Percentiles rank a stretch among this genome's conserved stretches.
Conservation (phyloP, 192 early-diverging fungal genomes). For the Diversispora epigaea region DNA sequence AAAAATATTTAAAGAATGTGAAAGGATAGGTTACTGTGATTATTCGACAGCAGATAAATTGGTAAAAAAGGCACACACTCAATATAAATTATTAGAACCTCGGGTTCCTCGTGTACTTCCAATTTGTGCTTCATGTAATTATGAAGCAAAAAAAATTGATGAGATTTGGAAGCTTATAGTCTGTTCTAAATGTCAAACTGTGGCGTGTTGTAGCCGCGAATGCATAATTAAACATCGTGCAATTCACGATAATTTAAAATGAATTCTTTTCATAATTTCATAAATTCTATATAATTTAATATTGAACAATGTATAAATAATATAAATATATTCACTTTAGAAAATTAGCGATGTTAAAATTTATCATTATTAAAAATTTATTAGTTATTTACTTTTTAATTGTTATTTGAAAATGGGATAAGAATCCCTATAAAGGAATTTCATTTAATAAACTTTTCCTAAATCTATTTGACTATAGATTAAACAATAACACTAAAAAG, state of each 20-base stretch:
- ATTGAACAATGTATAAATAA: no score
- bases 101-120: not conserved
- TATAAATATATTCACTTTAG: no score
- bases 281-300: no score
- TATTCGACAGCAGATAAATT: not conserved
- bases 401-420: no score
- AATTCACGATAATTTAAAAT: not conserved
- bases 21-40: not conserved
- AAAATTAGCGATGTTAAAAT: no score
- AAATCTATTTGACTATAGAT: no score
- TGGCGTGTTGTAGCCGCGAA: constrained; percentile 11
- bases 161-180: constrained; percentile 19
- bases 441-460: no score
- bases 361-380: no score
- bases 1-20: constrained; percentile 1
- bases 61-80: constrained; percentile 12
- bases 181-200: constrained; percentile 25
- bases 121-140: not conserved
- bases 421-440: no score
- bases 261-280: no score
- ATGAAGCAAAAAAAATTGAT: not conserved
- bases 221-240: not conserved
- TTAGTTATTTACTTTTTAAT: no score
- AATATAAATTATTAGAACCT: constrained; percentile 4
- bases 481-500: no score